Base-by-base conservation (phyloP, 169 alveolate species). In the Hammondia hammondi region DNA sequence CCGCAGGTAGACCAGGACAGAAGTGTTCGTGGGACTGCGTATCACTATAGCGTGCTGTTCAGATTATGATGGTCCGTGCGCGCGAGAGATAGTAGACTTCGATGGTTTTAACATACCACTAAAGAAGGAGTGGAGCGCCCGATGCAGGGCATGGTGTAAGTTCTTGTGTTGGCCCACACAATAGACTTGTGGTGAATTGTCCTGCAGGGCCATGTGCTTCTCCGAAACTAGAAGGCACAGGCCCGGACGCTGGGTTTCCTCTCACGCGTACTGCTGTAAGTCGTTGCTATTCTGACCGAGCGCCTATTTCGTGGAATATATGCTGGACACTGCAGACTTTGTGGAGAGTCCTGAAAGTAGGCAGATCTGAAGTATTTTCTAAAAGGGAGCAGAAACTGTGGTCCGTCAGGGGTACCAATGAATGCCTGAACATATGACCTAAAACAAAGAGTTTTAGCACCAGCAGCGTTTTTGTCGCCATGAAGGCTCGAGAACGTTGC, bases 101-200 rank as follows among this genome's bases (percentile, higher is more conserved):
- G 35, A 21, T 21, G 71, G 39, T 17, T 82, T 82, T 29, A 82
- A 82, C 37, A 48, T 48, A 24, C 71, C 21, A 35, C 12, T 82
- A 70, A 39, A 46, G 70, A 14, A 82, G 43, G 71, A 82, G 72
- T 82, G 90, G 90, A 82, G 90, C 70, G 71, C 29, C 35, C 32
- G 70, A 14, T 82, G 90, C 70, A 39, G 57, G 39, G 90, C 90
- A 21, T 82, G 90, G 90, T 82, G 90, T 82, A 82, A 82, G 90
- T 9, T 21, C 3, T 52, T 24, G 17, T 39, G 32, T 0, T 19
- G 24, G 32, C 32, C 37, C 19, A 77, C 7, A 39, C 56, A 32
- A 14, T 29, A 12, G 7, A 32, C 87, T 32, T 6, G 48, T 32
- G 48, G 39, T 37, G 48, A 77, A 17, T 10, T 12, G 19, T 39